These are phyloP conservation scores for Rheum nobile DNA, from an alignment of 148 eudicot genomes.

Conservation along the genomic window DNA sequence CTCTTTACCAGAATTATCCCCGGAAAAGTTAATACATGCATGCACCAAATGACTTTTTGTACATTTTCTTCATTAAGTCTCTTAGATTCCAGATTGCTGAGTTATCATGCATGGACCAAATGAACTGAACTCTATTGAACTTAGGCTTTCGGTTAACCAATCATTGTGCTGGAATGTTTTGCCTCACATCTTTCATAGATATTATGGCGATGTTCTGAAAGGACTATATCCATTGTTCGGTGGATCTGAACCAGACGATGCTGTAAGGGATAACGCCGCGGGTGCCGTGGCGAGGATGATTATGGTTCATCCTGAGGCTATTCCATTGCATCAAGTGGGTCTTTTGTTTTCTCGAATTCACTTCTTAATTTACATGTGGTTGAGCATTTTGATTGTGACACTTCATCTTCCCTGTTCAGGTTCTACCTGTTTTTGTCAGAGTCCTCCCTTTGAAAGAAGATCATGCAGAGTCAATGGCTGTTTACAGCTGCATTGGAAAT, in stretches of 20 bases:
- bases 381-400: neutral
- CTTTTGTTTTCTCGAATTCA: neutral
- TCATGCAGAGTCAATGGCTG: constrained; percentile 76
- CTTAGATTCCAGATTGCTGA: too few species aligned
- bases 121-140: neutral
- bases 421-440: constrained; percentile 77
- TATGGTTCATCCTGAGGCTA: constrained; percentile 71
- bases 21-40: neutral
- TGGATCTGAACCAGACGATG: constrained; percentile 86
- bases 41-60: neutral
- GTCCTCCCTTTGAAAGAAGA: constrained; percentile 92
- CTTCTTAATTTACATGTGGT: neutral
- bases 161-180: constrained; percentile 11
- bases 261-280: constrained; percentile 97
- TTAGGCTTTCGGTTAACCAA: neutral
- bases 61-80: too few species aligned
- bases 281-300: constrained; percentile 99
- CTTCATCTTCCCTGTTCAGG: constrained; percentile 27
- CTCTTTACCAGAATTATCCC: neutral
- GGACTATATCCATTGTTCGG: constrained; percentile 76
- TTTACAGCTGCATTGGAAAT: constrained; percentile 79
- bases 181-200: constrained; percentile 35
- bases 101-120: neutral
- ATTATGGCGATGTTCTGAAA: constrained; percentile 58
- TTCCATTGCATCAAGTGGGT: constrained; percentile 79